A percentile compares a stretch with the other conserved stretches of the same genome.
Conservation (phyloP, 2,329 filamentous ascomycete species). For the Lecanicillium sp. region DNA sequence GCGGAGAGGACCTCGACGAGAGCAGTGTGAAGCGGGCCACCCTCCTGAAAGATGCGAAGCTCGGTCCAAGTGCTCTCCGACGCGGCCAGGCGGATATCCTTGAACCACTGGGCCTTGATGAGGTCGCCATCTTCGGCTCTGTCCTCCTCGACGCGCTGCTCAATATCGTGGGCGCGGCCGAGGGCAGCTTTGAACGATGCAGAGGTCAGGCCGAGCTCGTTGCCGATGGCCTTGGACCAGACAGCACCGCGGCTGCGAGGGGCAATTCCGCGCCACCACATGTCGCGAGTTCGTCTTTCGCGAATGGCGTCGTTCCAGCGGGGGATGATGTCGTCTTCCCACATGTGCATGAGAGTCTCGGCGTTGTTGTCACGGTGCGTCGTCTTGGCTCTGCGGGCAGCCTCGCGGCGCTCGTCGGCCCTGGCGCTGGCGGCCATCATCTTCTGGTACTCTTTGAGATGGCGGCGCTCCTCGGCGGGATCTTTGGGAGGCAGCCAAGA, state of each 20-base stretch:
- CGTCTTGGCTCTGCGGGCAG: constrained; percentile 43
- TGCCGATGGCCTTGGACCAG: constrained; percentile 67
- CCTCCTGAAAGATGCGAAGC: constrained; percentile 63
- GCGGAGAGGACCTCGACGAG: constrained; percentile 70
- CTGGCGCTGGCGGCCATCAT: constrained; percentile 66
- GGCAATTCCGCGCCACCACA: constrained; percentile 78
- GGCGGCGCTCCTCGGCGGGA: constrained; percentile 82
- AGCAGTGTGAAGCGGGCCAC: constrained; percentile 59
- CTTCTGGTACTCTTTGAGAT: constrained; percentile 77
- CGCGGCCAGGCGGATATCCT: constrained; percentile 58
- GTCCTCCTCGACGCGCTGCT: constrained; percentile 47
- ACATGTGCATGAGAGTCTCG: constrained; percentile 53
- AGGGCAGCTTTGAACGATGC: constrained; percentile 67
- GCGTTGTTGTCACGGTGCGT: constrained; percentile 49
- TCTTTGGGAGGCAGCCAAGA: constrained; percentile 85
- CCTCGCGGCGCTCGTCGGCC: constrained; percentile 54
- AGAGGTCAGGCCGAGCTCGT: constrained; percentile 62
- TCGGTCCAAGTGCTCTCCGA: constrained; percentile 61
- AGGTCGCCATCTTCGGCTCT: constrained; percentile 49
- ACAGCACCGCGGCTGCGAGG: constrained; percentile 63
- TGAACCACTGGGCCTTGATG: constrained; percentile 54
- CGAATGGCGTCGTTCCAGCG: constrained; percentile 68
- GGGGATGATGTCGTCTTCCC: constrained; percentile 71
- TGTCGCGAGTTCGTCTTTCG: constrained; percentile 63
- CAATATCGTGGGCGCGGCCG: constrained; percentile 57